These are phyloP conservation scores for Colletotrichum higginsianum DNA, from an alignment of 2,329 filamentous ascomycete species.

Conservation along the genomic window DNA sequence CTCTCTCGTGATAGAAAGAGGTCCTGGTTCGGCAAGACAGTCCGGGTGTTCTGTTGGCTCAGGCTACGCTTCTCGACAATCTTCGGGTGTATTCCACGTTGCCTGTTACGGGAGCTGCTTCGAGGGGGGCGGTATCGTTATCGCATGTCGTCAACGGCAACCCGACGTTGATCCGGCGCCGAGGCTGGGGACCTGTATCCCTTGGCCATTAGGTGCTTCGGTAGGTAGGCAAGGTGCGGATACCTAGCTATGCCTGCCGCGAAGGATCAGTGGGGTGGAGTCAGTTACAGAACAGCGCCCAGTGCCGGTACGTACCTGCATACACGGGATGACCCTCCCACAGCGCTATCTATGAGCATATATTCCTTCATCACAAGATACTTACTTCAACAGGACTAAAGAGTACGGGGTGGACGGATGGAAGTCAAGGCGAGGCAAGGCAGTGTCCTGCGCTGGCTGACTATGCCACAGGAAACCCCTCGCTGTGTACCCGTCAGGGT, in stretches of 20 bases:
- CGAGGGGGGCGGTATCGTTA: conserved; percentile 16
- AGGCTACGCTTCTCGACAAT: background rate
- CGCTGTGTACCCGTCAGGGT: background rate
- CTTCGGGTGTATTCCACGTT: background rate
- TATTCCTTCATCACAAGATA: background rate
- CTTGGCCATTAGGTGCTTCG: background rate
- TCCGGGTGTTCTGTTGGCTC: background rate
- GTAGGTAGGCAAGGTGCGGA: too few relatives aligned
- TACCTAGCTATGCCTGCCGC: too few relatives aligned
- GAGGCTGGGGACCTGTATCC: conserved; percentile 35
- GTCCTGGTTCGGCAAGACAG: background rate
- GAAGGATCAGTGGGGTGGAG: too few relatives aligned
- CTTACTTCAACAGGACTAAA: too few relatives aligned
- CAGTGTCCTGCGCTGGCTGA: background rate
- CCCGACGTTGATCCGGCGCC: conserved; percentile 41
- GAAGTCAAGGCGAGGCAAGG: conserved; percentile 11
- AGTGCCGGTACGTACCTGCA: conserved; percentile 24
- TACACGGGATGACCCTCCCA: background rate
- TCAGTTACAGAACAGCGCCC: background rate
- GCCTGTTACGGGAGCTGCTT: conserved; percentile 26
- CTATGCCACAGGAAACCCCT: conserved; percentile 4
- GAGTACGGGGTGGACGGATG: background rate
- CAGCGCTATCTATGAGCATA: conserved; percentile 5
- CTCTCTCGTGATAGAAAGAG: background rate
- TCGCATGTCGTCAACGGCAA: conserved; percentile 42